Evolutionary conservation across 1,139 yeast species (phyloP), one percentile per base, ranked within the genome.

Genomic region (Blastobotrys malaysiensis): DNA sequence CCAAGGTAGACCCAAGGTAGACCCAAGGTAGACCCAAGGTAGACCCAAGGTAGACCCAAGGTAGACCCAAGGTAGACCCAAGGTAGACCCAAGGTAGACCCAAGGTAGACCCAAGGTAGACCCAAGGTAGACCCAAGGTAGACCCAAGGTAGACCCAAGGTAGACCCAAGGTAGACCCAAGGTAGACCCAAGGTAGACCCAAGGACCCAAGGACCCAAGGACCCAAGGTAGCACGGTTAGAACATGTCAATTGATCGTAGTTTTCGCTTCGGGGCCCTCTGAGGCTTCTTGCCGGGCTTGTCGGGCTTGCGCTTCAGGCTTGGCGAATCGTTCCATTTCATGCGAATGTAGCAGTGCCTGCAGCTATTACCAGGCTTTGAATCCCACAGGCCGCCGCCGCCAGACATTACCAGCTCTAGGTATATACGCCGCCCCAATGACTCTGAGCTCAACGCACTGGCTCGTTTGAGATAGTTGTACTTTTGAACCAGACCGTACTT

Each of bases 401-500:
- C 11, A 6, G 39, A 31, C 16, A 31, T 31, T 14, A 31, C 16
- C 2, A 31, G 39, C 39, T 31, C 39, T 3, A 31, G 16, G 39
- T 31, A 31, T 2, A 31, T 31, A n/a, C 39, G 39, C 39, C 39
- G 3, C 5, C 39, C 39, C 11, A 31, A n/a, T 3, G 39, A 31
- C 11, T 31, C 39, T 31, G 39, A 31, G 16, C 39, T 31, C 39
- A 31, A 31, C 3, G 16, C 39, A 13, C 39, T 31, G 39, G 11
- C 39, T 31, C 39, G 39, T 7, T 31, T 31, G 39, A 51, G 39
- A 19, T 44, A 52, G 43, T 19, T 13, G 43, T 18, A 31, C 46
- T 52, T 52, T 21, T 52, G 51, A 1, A 46, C 51, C 11, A 52
- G 48, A 2, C 51, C 36, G 21, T 52, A 48, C 19, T 48, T 52